Percentiles rank a stretch among this genome's conserved stretches.
These are phyloP conservation scores for Monosporascus cannonballus DNA, from an alignment of 2,329 filamentous ascomycete genomes.

Conservation along the genomic window DNA sequence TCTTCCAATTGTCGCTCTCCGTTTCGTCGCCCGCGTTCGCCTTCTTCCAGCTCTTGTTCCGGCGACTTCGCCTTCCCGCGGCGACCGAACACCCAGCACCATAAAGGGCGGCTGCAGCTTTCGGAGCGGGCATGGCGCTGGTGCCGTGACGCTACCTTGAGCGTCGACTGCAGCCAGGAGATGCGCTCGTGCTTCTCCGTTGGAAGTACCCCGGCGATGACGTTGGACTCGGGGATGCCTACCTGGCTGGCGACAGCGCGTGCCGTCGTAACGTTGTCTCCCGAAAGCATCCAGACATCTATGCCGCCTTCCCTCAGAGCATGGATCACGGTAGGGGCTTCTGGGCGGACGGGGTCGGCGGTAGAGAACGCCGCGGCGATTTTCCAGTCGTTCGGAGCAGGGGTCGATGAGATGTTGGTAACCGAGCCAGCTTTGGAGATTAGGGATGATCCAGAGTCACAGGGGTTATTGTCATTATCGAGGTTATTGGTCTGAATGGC, in stretches of 20 bases:
- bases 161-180: conserved; percentile 51
- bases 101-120: conserved; percentile 10
- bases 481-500: conserved; percentile 32
- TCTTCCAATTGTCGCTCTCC: not conserved
- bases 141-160: conserved; percentile 28
- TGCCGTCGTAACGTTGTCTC: conserved; percentile 84
- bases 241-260: conserved; percentile 69
- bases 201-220: conserved; percentile 83
- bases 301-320: conserved; percentile 60
- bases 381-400: conserved; percentile 30
- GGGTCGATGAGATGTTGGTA: not conserved
- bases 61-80: not conserved
- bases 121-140: not conserved
- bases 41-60: not conserved
- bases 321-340: conserved; percentile 59
- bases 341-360: conserved; percentile 72
- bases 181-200: conserved; percentile 74
- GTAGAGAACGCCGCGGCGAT: conserved; percentile 67
- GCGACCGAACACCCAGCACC: not conserved
- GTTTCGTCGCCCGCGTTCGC: conserved; percentile 5
- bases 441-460: too few relatives aligned
- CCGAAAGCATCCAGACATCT: conserved; percentile 86
- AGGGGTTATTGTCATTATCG: not conserved
- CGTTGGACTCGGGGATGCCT: conserved; percentile 66
- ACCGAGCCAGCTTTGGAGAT: too few relatives aligned